phyloP scores from a whole-genome alignment of 1,139 yeast genomes.

The Yamadazyma friedrichii region DNA sequence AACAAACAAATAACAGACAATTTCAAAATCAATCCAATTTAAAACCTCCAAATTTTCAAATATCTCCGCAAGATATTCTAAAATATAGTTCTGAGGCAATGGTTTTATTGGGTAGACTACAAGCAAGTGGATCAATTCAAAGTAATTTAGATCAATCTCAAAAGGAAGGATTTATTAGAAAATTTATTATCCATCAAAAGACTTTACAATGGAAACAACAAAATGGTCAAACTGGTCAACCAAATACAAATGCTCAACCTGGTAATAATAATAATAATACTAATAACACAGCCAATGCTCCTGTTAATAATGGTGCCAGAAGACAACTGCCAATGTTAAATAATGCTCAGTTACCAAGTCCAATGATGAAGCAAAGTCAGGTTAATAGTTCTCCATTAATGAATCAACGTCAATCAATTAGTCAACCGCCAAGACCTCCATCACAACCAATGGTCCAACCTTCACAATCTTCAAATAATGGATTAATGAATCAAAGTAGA shows the following conservation, averaged over 20 bases:
- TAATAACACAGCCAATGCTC: constrained; percentile 11
- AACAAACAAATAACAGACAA: constrained; percentile 8
- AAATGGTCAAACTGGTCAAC: constrained; percentile 21
- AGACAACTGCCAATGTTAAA: constrained; percentile 19
- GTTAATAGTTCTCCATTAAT: constrained; percentile 13
- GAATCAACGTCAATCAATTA: constrained; percentile 13
- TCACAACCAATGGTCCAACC: constrained; percentile 8
- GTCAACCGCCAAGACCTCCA: constrained; percentile 7
- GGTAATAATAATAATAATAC: constrained; percentile 1
- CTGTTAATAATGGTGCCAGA: constrained; percentile 4
- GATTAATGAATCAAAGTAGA: constrained; percentile 5
- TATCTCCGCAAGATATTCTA: constrained; percentile 42
- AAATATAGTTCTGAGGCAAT: constrained; percentile 44
- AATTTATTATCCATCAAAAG: constrained; percentile 43
- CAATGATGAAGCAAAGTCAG: constrained; percentile 15
- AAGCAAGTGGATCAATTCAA: constrained; percentile 38
- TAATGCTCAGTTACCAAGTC: constrained; percentile 13
- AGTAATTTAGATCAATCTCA: constrained; percentile 29
- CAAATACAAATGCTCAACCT: neutral
- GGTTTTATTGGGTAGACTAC: constrained; percentile 36
- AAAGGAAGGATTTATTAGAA: constrained; percentile 40
- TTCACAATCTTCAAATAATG: neutral
- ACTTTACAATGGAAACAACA: constrained; percentile 42
- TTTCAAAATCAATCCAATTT: constrained; percentile 11
- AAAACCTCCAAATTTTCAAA: constrained; percentile 38